Percentiles rank a stretch among this genome's conserved stretches.
Conservation (phyloP, 2,329 filamentous ascomycete species). For the Fusarium humuli region DNA sequence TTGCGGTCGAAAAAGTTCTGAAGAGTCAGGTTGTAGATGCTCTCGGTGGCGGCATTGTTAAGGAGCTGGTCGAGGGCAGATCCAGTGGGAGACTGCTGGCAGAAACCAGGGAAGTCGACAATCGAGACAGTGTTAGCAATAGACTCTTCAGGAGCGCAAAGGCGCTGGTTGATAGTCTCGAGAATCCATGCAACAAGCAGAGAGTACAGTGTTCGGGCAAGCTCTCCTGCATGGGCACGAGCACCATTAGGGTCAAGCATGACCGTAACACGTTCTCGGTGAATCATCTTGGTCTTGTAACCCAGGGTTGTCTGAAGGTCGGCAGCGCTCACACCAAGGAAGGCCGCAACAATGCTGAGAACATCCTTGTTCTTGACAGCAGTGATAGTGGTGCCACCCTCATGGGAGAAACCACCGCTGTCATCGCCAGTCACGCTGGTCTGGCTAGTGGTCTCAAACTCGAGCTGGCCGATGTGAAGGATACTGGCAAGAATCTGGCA, state of each 20-base stretch:
- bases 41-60: slow-evolving; percentile 93
- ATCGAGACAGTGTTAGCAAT: slow-evolving; percentile 95
- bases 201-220: slow-evolving; percentile 92
- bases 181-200: slow-evolving; percentile 94
- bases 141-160: slow-evolving; percentile 87
- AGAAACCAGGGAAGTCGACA: slow-evolving; percentile 95
- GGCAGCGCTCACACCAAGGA: slow-evolving; percentile 83
- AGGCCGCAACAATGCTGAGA: slow-evolving; percentile 87
- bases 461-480: slow-evolving; percentile 96
- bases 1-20: slow-evolving; percentile 97
- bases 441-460: slow-evolving; percentile 85
- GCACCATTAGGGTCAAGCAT: slow-evolving; percentile 96
- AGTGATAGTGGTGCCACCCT: slow-evolving; percentile 87
- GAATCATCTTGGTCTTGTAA: slow-evolving; percentile 96
- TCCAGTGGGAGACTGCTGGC: slow-evolving; percentile 83
- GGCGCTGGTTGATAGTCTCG: slow-evolving; percentile 88
- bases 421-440: slow-evolving; percentile 87
- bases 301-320: slow-evolving; percentile 90
- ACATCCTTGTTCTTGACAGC: slow-evolving; percentile 94
- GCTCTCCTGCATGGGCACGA: slow-evolving; percentile 90
- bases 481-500: slow-evolving; percentile 95
- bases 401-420: slow-evolving; percentile 95
- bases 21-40: slow-evolving; percentile 90
- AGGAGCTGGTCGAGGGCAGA: slow-evolving; percentile 92
- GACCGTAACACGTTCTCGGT: slow-evolving; percentile 96